Conservation (phyloP, 228 moss, liverwort and hornwort genomes). For the Sphagnum fallax region DNA sequence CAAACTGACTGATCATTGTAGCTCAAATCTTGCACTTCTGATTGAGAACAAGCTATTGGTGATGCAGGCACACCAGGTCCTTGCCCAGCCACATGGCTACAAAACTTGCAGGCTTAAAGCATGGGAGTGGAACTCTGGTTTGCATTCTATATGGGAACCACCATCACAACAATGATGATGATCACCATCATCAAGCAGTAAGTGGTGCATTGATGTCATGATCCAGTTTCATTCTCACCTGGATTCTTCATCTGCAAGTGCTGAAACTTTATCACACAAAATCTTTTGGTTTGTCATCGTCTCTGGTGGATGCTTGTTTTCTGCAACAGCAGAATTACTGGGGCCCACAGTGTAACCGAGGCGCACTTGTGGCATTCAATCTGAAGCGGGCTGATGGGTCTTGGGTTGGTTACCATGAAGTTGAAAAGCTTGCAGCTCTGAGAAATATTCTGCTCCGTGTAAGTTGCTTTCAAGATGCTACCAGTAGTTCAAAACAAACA, state of each 20-base stretch:
- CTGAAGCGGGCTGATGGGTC: conserved; percentile 78
- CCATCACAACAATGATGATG: not conserved
- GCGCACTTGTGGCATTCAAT: conserved; percentile 77
- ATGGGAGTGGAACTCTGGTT: conserved; percentile 50
- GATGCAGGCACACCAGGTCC: conserved; percentile 73
- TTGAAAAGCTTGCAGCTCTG: conserved; percentile 81
- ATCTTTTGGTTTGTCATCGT: not conserved
- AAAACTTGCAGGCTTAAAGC: conserved; percentile 50
- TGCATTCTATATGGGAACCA: conserved; percentile 85
- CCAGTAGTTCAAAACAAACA: not conserved
- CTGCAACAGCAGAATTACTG: conserved; percentile 49
- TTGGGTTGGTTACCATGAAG: conserved; percentile 92
- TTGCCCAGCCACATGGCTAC: conserved; percentile 57
- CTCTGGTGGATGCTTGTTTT: not conserved
- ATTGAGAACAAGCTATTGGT: not conserved
- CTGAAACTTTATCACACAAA: conserved; percentile 11
- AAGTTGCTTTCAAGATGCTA: conserved; percentile 5
- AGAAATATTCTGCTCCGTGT: conserved; percentile 86
- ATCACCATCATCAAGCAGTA: too few relatives aligned
- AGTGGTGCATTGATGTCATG: too few relatives aligned
- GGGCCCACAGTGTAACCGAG: conserved; percentile 71
- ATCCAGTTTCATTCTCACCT: too few relatives aligned
- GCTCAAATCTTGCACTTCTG: too few relatives aligned
- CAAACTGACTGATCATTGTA: too few relatives aligned
- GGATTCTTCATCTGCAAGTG: conserved; percentile 6